These are phyloP conservation scores for Corrigiola litoralis DNA, from an alignment of 179 eudicot species.

Conservation along the genomic window DNA sequence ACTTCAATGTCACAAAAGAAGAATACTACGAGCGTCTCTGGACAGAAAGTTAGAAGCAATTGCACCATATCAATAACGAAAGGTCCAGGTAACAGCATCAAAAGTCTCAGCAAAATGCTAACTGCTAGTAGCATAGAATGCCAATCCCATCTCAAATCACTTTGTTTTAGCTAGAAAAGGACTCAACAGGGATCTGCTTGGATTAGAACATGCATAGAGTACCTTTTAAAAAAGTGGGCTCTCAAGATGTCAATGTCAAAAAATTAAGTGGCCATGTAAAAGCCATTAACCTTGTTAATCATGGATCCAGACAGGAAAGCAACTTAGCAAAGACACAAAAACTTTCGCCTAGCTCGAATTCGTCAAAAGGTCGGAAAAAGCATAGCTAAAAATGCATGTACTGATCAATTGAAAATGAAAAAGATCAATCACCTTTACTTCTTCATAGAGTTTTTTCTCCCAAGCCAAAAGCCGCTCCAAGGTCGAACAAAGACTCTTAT, in stretches of 20 bases:
- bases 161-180: constrained; percentile 1
- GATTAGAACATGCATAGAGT: constrained; percentile 19
- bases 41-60: not conserved
- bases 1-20: not conserved
- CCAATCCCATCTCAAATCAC: constrained; percentile 5
- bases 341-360: constrained; percentile 14
- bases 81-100: not conserved
- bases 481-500: constrained; percentile 79
- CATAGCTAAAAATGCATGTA: constrained; percentile 1
- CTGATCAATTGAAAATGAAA: not conserved
- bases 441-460: constrained; percentile 92
- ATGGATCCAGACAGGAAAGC: constrained; percentile 17
- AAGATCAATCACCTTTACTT: constrained; percentile 62
- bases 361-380: constrained; percentile 14
- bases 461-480: constrained; percentile 91
- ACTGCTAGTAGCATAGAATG: constrained; percentile 2
- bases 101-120: not conserved
- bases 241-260: constrained; percentile 26
- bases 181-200: not conserved
- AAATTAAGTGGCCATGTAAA: constrained; percentile 20
- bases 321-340: constrained; percentile 9
- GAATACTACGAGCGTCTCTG: not conserved
- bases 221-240: constrained; percentile 22
- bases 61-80: not conserved
- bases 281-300: constrained; percentile 22